Percentiles rank a stretch among this genome's conserved stretches.
phyloP scores from a whole-genome alignment of 1,139 yeast genomes.

The Diutina pseudorugosa region DNA sequence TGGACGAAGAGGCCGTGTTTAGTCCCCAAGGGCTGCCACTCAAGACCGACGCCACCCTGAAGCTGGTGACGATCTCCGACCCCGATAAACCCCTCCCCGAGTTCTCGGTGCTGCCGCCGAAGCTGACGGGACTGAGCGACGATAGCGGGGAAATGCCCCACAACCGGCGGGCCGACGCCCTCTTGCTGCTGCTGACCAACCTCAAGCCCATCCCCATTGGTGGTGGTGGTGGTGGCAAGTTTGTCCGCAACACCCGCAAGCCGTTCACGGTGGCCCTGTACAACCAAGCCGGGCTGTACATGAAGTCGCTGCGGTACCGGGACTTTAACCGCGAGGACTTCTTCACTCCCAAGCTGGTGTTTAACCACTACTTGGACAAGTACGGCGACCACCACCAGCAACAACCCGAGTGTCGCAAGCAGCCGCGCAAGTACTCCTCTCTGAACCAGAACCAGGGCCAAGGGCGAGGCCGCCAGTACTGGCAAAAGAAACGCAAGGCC shows the following conservation, averaged over 20 bases:
- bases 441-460: constrained; percentile 11
- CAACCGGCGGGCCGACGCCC: constrained; percentile 35
- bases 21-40: neutral
- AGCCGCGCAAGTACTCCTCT: constrained; percentile 16
- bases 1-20: constrained; percentile 12
- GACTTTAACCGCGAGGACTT: constrained; percentile 54
- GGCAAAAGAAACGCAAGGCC: constrained; percentile 13
- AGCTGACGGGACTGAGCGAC: neutral
- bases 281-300: constrained; percentile 22
- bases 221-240: constrained; percentile 17
- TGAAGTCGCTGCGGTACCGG: constrained; percentile 9
- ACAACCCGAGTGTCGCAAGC: constrained; percentile 7
- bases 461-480: constrained; percentile 14
- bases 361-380: constrained; percentile 57
- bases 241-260: constrained; percentile 39
- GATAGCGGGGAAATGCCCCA: constrained; percentile 18
- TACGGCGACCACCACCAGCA: constrained; percentile 32
- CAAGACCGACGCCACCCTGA: neutral
- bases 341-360: constrained; percentile 68
- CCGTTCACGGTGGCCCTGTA: constrained; percentile 53
- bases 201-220: constrained; percentile 34
- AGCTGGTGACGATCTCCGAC: neutral
- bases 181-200: constrained; percentile 26
- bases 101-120: neutral
- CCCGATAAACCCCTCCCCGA: neutral